phyloP scores from a whole-genome alignment of 2,329 filamentous ascomycete genomes.

The Colletotrichum simmondsii region DNA sequence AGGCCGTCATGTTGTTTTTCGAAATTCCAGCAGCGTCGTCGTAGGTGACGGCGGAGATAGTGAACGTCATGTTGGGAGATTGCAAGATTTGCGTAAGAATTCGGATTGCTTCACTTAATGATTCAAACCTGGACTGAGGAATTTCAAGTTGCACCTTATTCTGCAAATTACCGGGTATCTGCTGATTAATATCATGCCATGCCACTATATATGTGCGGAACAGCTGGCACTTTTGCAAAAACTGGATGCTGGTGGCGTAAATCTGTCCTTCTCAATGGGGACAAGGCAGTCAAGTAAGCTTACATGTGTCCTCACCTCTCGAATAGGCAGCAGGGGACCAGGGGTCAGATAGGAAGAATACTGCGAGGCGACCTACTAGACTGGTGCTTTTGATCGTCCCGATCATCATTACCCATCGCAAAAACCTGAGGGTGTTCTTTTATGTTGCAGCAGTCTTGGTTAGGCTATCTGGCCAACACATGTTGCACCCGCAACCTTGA shows the following conservation, averaged over 20 bases:
- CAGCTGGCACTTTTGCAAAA: background rate
- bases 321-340: background rate
- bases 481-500: too few relatives aligned
- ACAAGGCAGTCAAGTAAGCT: background rate
- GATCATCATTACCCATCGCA: background rate
- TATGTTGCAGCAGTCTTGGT: too few relatives aligned
- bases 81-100: background rate
- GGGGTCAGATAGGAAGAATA: background rate
- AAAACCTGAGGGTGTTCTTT: too few relatives aligned
- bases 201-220: background rate
- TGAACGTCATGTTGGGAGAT: background rate
- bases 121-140: too few relatives aligned
- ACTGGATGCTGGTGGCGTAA: background rate
- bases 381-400: background rate
- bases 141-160: too few relatives aligned
- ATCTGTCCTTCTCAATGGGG: background rate
- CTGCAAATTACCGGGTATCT: background rate
- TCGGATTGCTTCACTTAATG: background rate
- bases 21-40: background rate
- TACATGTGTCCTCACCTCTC: background rate
- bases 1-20: slow-evolving; percentile 5
- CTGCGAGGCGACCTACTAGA: background rate
- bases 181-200: background rate
- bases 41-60: slow-evolving; percentile 3
- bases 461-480: too few relatives aligned